Base-by-base conservation (phyloP, 371 early-diverging fungal species). In the Parasitella parasitica region DNA sequence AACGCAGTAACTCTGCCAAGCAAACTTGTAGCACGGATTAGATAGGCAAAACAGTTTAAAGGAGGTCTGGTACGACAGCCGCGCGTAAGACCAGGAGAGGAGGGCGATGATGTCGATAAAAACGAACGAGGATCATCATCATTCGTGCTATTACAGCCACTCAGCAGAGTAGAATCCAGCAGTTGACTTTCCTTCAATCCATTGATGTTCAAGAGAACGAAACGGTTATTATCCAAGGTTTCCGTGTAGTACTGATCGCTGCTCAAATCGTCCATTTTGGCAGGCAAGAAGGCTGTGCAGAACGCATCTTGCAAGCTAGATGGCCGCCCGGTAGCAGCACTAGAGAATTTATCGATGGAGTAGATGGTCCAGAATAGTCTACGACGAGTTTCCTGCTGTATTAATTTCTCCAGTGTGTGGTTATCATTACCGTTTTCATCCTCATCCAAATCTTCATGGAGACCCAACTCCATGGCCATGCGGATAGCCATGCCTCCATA, bases 401-500 rank as follows among this genome's bases (percentile, higher is more conserved):
- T 73, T 80, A 84, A 78, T 16, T 58, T 59, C 1, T 75, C 74
- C 2, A 55, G 28, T 6, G 69, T 57, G 24, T 69, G 43, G 12
- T 58, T 56, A 13, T 62, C 56, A n/a, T 36, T 56, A 4, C 22
- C 26, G 3, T 50, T 57, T n/a, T 64, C 63, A 8, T 71, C 73
- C 3, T 62, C 39, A n/a, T 72, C 71, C 5, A 43, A 66, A 36
- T 88, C 86, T 11, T 78, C 79, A 61, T 88, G 81, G 49, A 88
- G 57, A 1, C 83, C 83, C 0, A 88, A 48, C 32, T 88, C 86
- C 55, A 81, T 70, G 0, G 83, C 82, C 78, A 82, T 83, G 8
- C 89, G 65, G 12, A 81, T 75, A 2, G 87, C 86, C 77, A 88
- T 84, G n/a, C 88, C 88, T 5, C 75, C 74, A 75, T 82, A 88